These are phyloP conservation scores for Ploettnerulaceae sp. DNA, from an alignment of 2,329 filamentous ascomycete genomes.

Conservation along the genomic window DNA sequence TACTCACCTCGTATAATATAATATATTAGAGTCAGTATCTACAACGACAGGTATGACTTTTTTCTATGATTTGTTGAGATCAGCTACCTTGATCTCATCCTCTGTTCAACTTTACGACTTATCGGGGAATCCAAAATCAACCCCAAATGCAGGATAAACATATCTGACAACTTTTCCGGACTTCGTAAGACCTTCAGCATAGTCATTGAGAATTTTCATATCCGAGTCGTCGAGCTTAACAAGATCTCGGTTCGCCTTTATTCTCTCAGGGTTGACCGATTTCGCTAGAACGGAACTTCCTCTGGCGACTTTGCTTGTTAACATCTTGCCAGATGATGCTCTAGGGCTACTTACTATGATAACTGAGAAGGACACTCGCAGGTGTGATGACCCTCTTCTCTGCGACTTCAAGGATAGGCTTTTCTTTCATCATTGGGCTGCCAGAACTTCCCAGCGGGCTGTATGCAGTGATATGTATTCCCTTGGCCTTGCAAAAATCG, in stretches of 20 bases:
- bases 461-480: conserved; percentile 50
- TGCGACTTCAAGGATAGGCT: conserved; percentile 57
- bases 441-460: conserved; percentile 38
- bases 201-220: conserved; percentile 50
- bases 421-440: conserved; percentile 50
- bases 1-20: background rate
- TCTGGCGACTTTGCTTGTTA: conserved; percentile 51
- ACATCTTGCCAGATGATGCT: background rate
- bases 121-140: conserved; percentile 69
- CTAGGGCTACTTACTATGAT: conserved; percentile 53
- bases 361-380: conserved; percentile 64
- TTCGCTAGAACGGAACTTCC: conserved; percentile 69
- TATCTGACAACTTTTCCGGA: conserved; percentile 54
- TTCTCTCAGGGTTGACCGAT: conserved; percentile 62
- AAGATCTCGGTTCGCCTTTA: conserved; percentile 65
- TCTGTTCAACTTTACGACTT: conserved; percentile 17
- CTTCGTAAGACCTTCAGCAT: conserved; percentile 45
- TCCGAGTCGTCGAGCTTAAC: conserved; percentile 62
- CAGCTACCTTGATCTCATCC: no score
- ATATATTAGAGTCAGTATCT: background rate
- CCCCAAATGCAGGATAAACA: conserved; percentile 64
- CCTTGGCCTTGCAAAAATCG: conserved; percentile 44
- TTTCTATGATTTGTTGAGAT: no score
- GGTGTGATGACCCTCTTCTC: conserved; percentile 57
- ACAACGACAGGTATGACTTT: background rate